Base-by-base conservation (phyloP, 2,329 filamentous ascomycete genomes). In the Exserohilum turcica region DNA sequence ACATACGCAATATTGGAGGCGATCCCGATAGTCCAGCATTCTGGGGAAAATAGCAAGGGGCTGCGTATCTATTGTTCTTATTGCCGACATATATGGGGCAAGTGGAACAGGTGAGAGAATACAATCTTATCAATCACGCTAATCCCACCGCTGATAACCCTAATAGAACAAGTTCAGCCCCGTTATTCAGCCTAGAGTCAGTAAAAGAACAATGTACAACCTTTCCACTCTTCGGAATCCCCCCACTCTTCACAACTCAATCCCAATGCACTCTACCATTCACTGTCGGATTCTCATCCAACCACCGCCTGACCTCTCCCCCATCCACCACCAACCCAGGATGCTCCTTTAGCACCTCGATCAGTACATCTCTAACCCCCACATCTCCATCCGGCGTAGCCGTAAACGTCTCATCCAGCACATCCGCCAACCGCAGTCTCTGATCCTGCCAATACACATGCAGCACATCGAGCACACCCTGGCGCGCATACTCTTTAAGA, bases 1-100 rank as follows among this genome's bases (percentile, higher is more conserved):
- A 65, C 8, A 66, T 61, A n/a, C 46, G 64, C 32, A 61, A 59
- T 9, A 32, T 60, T 1, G 55, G 44, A 12, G 59, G 58, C 8
- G 7, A 24, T 24, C 7, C 21, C 21, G 4, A n/a, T 24, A 24
- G 21, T n/a, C n/a, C 21, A 7, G 21, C 7, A 24, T 7, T 4
- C 7, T 24, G 21, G 21, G 21, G 21, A 24, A 24, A 24, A 24
- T 7, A 7, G 7, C 21, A 24, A 5, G 21, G 21, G 21, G 21
- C 21, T 7, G 21, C 21, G 68, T 60, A 65, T 60, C 40, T 64
- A 70, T 51, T 24, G 21, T 24, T 24, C 21, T 24, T 7, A 24
- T 24, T 7, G 7, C 21, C 21, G 7, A 24, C 7, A 24, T 7
- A 24, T 5, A 5, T 24, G 7, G 4, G 7, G 7, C 21, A 24